phyloP scores from a whole-genome alignment of 768 basidiomycete species.

The Cystofilobasidium capitatum region DNA sequence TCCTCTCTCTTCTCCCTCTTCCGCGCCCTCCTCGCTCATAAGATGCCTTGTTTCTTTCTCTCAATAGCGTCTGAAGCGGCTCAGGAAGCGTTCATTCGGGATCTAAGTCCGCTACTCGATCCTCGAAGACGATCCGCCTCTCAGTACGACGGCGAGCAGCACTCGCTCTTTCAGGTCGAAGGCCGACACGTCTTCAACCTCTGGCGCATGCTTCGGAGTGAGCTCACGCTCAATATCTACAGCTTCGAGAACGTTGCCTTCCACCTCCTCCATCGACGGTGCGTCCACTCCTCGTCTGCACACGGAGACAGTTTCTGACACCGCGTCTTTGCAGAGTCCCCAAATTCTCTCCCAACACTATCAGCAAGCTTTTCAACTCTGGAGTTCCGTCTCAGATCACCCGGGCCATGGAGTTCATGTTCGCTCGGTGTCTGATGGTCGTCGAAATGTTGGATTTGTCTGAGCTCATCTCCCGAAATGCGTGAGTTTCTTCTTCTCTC shows the following conservation, averaged over 20 bases:
- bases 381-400: slow-evolving; percentile 49
- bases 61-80: no score
- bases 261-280: slow-evolving; percentile 69
- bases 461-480: slow-evolving; percentile 78
- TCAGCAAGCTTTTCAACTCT: slow-evolving; percentile 63
- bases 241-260: slow-evolving; percentile 84
- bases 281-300: slow-evolving; percentile 25
- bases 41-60: no score
- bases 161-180: slow-evolving; percentile 69
- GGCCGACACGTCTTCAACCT: slow-evolving; percentile 87
- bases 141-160: slow-evolving; percentile 42
- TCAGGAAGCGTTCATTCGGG: not conserved
- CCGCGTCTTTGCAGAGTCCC: slow-evolving; percentile 51
- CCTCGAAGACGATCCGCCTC: not conserved
- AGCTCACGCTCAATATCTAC: slow-evolving; percentile 66
- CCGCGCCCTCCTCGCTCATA: no score
- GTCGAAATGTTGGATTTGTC: slow-evolving; percentile 70
- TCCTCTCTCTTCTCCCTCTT: not conserved
- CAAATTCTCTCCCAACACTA: slow-evolving; percentile 53
- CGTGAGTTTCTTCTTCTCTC: slow-evolving; percentile 48
- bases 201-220: slow-evolving; percentile 84
- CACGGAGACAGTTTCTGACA: not conserved
- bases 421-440: slow-evolving; percentile 55
- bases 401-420: slow-evolving; percentile 55
- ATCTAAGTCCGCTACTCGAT: not conserved